phyloP scores from a whole-genome alignment of 305 asterid species.

The Fraxinus baroniana region DNA sequence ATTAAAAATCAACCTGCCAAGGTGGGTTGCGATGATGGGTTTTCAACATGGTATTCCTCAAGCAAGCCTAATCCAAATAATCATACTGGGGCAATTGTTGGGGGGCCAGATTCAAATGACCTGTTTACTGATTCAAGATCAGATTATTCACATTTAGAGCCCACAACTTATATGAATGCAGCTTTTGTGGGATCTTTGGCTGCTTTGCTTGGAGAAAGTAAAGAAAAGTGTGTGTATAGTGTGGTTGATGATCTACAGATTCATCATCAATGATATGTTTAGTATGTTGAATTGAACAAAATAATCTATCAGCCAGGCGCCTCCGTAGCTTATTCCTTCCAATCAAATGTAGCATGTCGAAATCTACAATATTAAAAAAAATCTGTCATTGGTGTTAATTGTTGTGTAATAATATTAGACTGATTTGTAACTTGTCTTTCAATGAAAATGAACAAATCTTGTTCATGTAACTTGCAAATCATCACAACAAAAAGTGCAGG shows the following conservation, averaged over 20 bases:
- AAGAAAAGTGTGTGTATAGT: constrained; percentile 14
- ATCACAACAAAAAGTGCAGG: not conserved
- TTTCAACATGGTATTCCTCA: constrained; percentile 42
- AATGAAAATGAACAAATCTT: not conserved
- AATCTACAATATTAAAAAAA: no score
- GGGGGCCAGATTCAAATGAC: constrained; percentile 63
- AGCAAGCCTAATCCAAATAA: constrained; percentile 54
- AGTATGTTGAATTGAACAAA: not conserved
- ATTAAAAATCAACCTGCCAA: constrained; percentile 29
- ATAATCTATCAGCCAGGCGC: not conserved
- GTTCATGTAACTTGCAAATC: no score
- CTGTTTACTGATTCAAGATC: constrained; percentile 52
- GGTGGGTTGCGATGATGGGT: constrained; percentile 55
- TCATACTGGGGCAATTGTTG: constrained; percentile 67
- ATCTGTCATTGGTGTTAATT: not conserved
- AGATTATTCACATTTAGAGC: constrained; percentile 53
- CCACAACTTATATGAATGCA: constrained; percentile 70
- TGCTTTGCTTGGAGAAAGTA: constrained; percentile 33
- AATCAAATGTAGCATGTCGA: not conserved
- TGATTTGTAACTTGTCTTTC: not conserved
- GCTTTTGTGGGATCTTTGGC: constrained; percentile 64
- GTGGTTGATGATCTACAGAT: not conserved
- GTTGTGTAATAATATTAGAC: not conserved
- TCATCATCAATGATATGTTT: not conserved
- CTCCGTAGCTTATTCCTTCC: no score